These are phyloP conservation scores for Tausonia pullulans DNA, from an alignment of 1,284 basidiomycete genomes.

Conservation along the genomic window DNA sequence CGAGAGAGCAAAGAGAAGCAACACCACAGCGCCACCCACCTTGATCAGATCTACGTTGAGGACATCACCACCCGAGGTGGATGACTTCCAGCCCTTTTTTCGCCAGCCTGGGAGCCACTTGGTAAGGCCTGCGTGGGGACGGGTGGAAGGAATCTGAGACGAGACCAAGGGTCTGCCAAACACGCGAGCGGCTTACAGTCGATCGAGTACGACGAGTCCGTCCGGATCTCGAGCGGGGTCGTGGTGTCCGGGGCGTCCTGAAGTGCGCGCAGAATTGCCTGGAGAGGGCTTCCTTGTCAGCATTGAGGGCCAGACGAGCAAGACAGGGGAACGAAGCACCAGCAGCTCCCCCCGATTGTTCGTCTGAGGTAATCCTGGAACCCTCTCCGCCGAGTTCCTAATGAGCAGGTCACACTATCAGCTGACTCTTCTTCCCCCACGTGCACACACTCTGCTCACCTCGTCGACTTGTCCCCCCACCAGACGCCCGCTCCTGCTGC, in stretches of 20 bases:
- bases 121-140: not conserved
- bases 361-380: conserved; percentile 33
- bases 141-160: not conserved
- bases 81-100: conserved; percentile 25
- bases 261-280: conserved; percentile 34
- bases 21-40: no score
- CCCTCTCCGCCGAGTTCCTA: conserved; percentile 30
- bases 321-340: conserved; percentile 20
- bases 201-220: conserved; percentile 36
- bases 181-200: conserved; percentile 24
- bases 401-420: not conserved
- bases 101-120: conserved; percentile 33
- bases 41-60: conserved; percentile 34
- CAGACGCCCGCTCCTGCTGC: conserved; percentile 32
- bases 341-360: conserved; percentile 37
- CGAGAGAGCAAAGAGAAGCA: no score
- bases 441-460: not conserved
- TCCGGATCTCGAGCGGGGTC: conserved; percentile 34
- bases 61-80: conserved; percentile 20
- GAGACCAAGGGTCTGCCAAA: not conserved
- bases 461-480: conserved; percentile 26
- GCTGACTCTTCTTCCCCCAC: not conserved
- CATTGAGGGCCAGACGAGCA: not conserved
- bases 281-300: not conserved
- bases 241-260: conserved; percentile 32